Evolutionary conservation across 1,284 basidiomycete genomes (phyloP), one percentile per base, ranked within the genome.

Genomic region (Apiotrichum akiyoshidainum): DNA sequence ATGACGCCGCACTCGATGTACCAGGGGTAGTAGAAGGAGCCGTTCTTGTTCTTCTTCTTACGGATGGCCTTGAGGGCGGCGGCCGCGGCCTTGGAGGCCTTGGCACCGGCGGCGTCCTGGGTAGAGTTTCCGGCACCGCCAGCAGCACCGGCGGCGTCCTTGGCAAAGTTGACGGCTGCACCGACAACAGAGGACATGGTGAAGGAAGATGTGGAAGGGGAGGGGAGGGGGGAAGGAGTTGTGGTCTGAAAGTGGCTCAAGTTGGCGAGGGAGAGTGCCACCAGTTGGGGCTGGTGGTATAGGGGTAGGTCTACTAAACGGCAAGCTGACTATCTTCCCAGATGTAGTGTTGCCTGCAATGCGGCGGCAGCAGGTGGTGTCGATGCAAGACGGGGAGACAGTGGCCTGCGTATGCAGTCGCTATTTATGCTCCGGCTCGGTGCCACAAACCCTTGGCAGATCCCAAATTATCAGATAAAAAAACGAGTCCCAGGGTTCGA

Each of bases 1-100:
- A 59, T 49, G 16, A 63, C 52, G n/a, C 58, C 61, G 16, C 58
- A 48, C 22, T 46, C 49, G 11, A 63, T 50, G 33, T 52, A 63
- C 58, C 58, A 63, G 33, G 22, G 3, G 42, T 44, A 48, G 9
- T 44, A n/a, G 51, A 35, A 54, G 33, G 49, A 47, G 42, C 54
- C 57, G 46, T 48, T 41, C 26, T 33, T 37, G 6, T 14, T 14
- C 52, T 57, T 54, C 46, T 12, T 48, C 17, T 48, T 48, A 5
- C 46, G 46, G 33, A 21, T 7, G 7, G 42, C 42, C 12, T 44
- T 44, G 19, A 44, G 40, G 13, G 40, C 40, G 10, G 40, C 37
- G 5, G 5, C 11, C 5, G 37, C 4, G 37, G 37, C 37, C 14
- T 37, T 37, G 37, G 37, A 7, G 7, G 40, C 42, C 42, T 44